Conservation (phyloP, 2,329 filamentous ascomycete genomes). For the Fusarium sacchari region DNA sequence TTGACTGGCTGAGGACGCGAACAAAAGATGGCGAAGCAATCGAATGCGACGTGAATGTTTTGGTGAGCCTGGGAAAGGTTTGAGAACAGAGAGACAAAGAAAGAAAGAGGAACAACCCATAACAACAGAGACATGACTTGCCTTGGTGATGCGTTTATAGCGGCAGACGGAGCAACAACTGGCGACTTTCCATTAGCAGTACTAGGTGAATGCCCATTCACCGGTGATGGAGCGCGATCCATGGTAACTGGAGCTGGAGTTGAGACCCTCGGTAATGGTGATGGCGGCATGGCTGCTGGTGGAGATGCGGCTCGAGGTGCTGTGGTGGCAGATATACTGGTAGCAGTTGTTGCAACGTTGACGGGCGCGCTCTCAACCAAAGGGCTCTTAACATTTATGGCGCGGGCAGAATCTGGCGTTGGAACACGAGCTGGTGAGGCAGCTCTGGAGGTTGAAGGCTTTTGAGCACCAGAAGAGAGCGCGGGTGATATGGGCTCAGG, state of each 20-base stretch:
- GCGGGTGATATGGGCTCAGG: constrained; percentile 43
- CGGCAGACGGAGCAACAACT: background rate
- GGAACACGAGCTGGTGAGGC: constrained; percentile 35
- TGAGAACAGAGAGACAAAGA: background rate
- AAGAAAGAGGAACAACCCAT: background rate
- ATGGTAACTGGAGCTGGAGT: constrained; percentile 20
- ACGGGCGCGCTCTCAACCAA: constrained; percentile 14
- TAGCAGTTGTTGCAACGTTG: constrained; percentile 13
- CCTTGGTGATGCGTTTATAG: constrained; percentile 27
- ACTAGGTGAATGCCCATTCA: constrained; percentile 13
- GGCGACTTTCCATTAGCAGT: constrained; percentile 23
- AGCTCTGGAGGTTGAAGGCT: constrained; percentile 29
- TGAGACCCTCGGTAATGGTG: constrained; percentile 24
- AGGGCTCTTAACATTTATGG: constrained; percentile 28
- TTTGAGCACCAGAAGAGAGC: constrained; percentile 35
- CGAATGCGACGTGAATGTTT: constrained; percentile 1
- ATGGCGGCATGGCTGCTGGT: constrained; percentile 16
- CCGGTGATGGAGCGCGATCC: constrained; percentile 33
- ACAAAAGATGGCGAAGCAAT: constrained; percentile 25
- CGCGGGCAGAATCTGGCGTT: constrained; percentile 37
- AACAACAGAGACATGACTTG: constrained; percentile 6
- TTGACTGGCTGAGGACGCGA: constrained; percentile 35
- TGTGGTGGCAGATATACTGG: constrained; percentile 4
- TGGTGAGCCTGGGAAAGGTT: background rate
- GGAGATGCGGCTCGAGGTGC: constrained; percentile 14